Conservation (phyloP, 2,329 filamentous ascomycete genomes). For the Botrytis cinerea region DNA sequence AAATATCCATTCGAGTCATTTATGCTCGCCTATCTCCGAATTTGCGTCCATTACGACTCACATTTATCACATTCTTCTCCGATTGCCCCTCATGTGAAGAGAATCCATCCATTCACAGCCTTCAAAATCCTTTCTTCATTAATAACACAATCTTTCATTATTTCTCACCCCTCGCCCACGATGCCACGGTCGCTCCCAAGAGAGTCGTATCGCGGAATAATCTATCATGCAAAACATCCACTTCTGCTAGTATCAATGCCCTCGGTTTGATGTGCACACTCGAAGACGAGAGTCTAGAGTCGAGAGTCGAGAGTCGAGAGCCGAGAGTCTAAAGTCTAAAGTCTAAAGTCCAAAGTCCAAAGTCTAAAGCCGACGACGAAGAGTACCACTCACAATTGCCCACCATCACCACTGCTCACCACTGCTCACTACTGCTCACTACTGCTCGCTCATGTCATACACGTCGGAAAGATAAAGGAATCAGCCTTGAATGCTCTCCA, state of each 20-base stretch:
- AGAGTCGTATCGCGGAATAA: not conserved
- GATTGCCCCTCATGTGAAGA: not conserved
- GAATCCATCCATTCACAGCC: not conserved
- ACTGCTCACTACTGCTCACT: not conserved
- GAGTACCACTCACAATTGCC: not conserved
- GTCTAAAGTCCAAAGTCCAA: not conserved
- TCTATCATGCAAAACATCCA: not conserved
- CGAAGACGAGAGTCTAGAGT: not conserved
- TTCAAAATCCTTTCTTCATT: not conserved
- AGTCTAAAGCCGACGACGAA: not conserved
- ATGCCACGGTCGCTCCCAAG: no score
- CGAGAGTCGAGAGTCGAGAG: not conserved
- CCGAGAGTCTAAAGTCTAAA: not conserved
- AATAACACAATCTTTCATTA: not conserved
- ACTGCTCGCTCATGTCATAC: not conserved
- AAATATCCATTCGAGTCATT: not conserved
- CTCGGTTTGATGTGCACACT: not conserved
- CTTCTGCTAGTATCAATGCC: not conserved
- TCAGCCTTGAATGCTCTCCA: not conserved
- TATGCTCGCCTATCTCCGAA: constrained; percentile 6
- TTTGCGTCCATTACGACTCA: not conserved
- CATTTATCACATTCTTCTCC: not conserved
- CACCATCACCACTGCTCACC: not conserved
- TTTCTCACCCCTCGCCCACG: not conserved
- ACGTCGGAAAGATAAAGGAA: constrained; percentile 6